phyloP scores from a whole-genome alignment of 2,329 filamentous ascomycete species.

The Fusarium abutilonis region DNA sequence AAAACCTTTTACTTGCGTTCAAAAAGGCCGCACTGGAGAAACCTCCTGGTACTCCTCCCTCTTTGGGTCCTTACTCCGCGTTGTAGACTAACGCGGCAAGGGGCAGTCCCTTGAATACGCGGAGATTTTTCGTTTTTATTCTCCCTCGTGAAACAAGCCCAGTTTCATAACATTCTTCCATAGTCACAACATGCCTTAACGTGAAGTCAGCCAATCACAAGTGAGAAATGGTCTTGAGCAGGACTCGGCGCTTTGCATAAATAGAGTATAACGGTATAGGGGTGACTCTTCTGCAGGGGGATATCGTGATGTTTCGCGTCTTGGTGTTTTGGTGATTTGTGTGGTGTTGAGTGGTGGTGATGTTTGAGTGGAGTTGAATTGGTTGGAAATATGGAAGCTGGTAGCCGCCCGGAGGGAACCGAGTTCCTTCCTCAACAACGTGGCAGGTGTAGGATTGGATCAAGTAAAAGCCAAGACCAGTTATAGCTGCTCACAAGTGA shows the following conservation, averaged over 20 bases:
- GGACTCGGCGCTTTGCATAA: conserved; percentile 21
- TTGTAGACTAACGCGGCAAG: conserved; percentile 4
- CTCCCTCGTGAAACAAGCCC: conserved; percentile 37
- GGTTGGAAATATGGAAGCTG: conserved; percentile 10
- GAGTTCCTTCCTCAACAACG: conserved; percentile 29
- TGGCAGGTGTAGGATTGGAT: conserved; percentile 26
- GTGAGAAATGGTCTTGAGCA: conserved; percentile 7
- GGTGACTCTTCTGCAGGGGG: conserved; percentile 17
- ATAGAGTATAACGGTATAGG: conserved; percentile 9
- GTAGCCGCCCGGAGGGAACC: conserved; percentile 40
- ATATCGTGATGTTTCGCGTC: conserved; percentile 35
- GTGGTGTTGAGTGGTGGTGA: conserved; percentile 14
- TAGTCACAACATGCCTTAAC: conserved; percentile 6
- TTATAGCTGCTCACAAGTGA: conserved; percentile 9
- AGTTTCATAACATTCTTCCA: conserved; percentile 37
- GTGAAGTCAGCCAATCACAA: conserved; percentile 32
- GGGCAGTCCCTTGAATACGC: conserved; percentile 8
- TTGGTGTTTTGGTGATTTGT: conserved; percentile 37
- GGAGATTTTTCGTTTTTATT: conserved; percentile 18
- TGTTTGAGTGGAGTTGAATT: conserved; percentile 23
- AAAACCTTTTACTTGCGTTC: conserved; percentile 18
- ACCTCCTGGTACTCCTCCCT: conserved; percentile 34
- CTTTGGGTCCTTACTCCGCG: conserved; percentile 26
- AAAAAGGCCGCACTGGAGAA: conserved; percentile 23
- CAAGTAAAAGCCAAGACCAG: conserved; percentile 15